These are phyloP conservation scores for Pseudisothecium myosuroides DNA, from an alignment of 225 moss, liverwort and hornwort genomes.

Conservation along the genomic window DNA sequence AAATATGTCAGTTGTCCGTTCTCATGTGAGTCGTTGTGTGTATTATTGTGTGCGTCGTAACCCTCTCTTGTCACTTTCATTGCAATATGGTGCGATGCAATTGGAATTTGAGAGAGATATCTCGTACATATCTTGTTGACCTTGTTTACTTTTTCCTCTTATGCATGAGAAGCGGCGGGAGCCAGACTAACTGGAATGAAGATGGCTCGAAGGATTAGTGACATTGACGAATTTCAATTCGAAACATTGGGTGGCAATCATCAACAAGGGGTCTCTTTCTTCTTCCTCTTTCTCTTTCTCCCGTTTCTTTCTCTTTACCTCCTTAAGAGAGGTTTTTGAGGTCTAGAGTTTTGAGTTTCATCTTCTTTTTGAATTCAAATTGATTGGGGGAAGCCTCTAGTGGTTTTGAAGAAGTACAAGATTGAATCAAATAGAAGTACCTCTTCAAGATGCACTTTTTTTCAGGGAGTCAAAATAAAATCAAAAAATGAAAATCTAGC, in stretches of 20 bases:
- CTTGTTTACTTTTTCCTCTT: background rate
- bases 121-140: background rate
- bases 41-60: background rate
- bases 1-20: too few species aligned
- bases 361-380: background rate
- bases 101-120: background rate
- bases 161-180: slow-evolving; percentile 70
- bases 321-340: background rate
- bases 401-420: background rate
- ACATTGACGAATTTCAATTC: slow-evolving; percentile 84
- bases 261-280: slow-evolving; percentile 67
- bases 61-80: background rate
- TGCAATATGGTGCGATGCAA: background rate
- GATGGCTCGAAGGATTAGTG: slow-evolving; percentile 88
- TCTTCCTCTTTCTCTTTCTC: background rate
- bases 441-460: background rate
- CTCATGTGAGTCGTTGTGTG: background rate
- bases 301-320: background rate
- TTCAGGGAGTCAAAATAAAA: background rate
- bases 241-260: slow-evolving; percentile 75
- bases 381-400: background rate
- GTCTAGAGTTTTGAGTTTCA: background rate
- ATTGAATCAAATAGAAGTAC: background rate
- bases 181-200: slow-evolving; percentile 86
- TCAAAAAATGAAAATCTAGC: background rate